Evolutionary conservation across 495 filamentous ascomycete genomes (phyloP).

Genomic region (Trypethelium eluteriae): DNA sequence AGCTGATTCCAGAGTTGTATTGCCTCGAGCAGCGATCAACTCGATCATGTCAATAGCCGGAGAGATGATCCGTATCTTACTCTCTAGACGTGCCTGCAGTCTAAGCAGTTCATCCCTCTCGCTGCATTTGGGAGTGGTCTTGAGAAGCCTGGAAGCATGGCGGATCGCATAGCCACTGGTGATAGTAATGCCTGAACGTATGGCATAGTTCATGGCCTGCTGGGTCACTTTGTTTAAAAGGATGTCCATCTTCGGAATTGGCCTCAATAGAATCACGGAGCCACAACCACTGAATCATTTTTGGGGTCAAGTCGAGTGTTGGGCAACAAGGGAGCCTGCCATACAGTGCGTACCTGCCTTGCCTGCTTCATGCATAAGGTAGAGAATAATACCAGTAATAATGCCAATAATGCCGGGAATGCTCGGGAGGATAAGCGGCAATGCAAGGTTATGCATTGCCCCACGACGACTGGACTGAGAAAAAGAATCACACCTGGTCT

Average conservation of each 20-base stretch:
- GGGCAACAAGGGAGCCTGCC: background rate
- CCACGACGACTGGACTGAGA: background rate
- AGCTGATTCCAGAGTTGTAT: conserved; percentile 85
- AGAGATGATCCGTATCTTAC: conserved; percentile 84
- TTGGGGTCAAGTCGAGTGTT: too few species aligned
- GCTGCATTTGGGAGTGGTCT: conserved; percentile 57
- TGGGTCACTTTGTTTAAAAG: conserved; percentile 66
- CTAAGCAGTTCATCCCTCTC: conserved; percentile 60
- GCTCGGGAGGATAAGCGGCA: background rate
- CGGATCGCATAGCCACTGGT: conserved; percentile 78
- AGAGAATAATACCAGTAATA: too few species aligned
- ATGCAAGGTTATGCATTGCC: background rate
- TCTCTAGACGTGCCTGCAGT: conserved; percentile 68
- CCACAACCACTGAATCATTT: too few species aligned
- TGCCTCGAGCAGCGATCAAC: conserved; percentile 90
- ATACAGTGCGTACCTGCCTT: too few species aligned
- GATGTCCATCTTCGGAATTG: conserved; percentile 55
- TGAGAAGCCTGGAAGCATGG: conserved; percentile 72
- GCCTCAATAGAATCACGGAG: too few species aligned
- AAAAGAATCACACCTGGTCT: conserved; percentile 16
- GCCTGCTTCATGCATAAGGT: too few species aligned
- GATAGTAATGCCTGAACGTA: conserved; percentile 79
- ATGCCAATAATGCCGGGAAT: too few species aligned
- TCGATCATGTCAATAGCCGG: conserved; percentile 93
- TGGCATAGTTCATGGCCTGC: conserved; percentile 88